phyloP scores from a whole-genome alignment of 176 grass and related monocot genomes.

The Rhynchospora pubera region DNA sequence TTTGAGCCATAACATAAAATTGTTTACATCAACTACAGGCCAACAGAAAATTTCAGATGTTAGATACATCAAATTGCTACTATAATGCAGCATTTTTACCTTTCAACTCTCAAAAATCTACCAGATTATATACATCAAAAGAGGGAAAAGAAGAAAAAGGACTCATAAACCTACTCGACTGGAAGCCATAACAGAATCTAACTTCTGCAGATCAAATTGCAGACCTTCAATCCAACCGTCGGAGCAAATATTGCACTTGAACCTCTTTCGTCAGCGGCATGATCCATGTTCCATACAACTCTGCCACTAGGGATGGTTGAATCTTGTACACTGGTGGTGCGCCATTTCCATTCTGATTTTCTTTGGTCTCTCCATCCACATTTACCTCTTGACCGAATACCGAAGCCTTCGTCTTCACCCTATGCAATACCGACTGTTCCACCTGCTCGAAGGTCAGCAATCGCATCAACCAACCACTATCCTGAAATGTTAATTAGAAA shows the following conservation, averaged over 20 bases:
- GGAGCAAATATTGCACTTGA: conserved; percentile 69
- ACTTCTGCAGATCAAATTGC: neutral
- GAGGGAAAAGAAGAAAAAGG: neutral
- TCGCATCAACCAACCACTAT: too few species aligned
- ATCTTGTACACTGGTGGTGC: conserved; percentile 57
- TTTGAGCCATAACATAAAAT: too few species aligned
- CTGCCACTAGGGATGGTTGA: conserved; percentile 53
- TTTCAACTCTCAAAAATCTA: neutral
- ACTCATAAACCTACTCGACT: neutral
- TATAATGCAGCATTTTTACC: neutral
- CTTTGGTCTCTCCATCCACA: conserved; percentile 26
- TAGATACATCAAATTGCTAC: neutral
- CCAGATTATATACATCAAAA: neutral
- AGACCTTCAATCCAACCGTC: conserved; percentile 58
- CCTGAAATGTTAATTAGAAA: too few species aligned
- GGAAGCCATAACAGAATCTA: neutral
- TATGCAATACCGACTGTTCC: conserved; percentile 39
- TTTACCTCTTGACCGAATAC: conserved; percentile 80
- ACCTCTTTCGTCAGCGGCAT: conserved; percentile 96
- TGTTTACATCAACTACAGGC: too few species aligned
- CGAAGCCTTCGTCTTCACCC: conserved; percentile 62
- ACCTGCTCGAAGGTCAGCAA: too few species aligned
- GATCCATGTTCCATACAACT: conserved; percentile 66
- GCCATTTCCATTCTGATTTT: neutral
- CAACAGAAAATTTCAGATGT: neutral